Conservation (phyloP, 805 yeast species). For the Huiozyma sinensis region DNA sequence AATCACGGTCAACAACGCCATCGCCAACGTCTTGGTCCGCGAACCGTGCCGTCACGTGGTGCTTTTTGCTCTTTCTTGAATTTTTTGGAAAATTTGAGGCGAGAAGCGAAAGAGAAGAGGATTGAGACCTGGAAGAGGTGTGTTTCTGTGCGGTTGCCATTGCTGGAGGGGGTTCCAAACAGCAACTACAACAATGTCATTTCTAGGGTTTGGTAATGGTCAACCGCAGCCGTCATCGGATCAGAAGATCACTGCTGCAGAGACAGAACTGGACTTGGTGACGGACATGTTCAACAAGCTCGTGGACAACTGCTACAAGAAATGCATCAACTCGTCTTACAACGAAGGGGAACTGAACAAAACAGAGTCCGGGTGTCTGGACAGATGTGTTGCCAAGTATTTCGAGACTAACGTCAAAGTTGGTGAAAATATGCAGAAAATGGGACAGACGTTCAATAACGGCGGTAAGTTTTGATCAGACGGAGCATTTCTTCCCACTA, state of each 20-base stretch:
- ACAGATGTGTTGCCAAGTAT: conserved; percentile 92
- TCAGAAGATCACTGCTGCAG: conserved; percentile 82
- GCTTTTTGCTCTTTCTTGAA: too few species aligned
- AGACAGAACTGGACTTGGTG: conserved; percentile 93
- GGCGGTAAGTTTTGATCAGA: conserved; percentile 23
- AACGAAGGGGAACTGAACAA: conserved; percentile 64
- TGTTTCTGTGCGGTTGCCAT: too few species aligned
- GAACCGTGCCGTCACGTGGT: background rate
- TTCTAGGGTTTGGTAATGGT: conserved; percentile 66
- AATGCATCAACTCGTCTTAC: conserved; percentile 65
- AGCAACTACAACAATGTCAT: conserved; percentile 38
- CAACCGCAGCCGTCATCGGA: conserved; percentile 65
- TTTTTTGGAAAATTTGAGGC: too few species aligned
- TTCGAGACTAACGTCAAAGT: conserved; percentile 91
- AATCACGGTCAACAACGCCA: background rate
- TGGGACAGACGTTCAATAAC: conserved; percentile 35
- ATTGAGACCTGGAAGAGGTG: too few species aligned
- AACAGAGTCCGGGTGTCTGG: conserved; percentile 78
- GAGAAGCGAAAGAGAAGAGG: too few species aligned
- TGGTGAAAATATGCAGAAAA: conserved; percentile 62
- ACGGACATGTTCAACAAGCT: conserved; percentile 94
- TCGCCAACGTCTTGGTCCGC: background rate
- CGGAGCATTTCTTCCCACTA: background rate
- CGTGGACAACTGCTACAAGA: conserved; percentile 79
- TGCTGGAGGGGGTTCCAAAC: too few species aligned